A percentile compares a stretch with the other conserved stretches of the same genome.
These are phyloP conservation scores for Akanthomyces muscarius DNA, from an alignment of 2,329 filamentous ascomycete species.

Conservation along the genomic window DNA sequence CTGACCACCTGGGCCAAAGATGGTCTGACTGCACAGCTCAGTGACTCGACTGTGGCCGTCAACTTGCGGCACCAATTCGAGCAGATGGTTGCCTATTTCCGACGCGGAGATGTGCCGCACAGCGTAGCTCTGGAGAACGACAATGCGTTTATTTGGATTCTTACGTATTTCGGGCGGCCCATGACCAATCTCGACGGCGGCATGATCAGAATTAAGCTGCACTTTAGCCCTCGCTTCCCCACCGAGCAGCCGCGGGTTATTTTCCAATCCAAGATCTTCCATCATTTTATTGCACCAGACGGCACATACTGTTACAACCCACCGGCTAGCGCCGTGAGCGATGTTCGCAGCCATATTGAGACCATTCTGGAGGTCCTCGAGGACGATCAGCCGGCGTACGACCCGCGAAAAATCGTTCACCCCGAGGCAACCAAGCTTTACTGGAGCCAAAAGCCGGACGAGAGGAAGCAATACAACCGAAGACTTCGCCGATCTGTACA, in stretches of 20 bases:
- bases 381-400: slow-evolving; percentile 82
- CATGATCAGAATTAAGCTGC: slow-evolving; percentile 75
- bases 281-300: slow-evolving; percentile 77
- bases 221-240: slow-evolving; percentile 80
- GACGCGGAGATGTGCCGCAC: slow-evolving; percentile 65
- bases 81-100: slow-evolving; percentile 73
- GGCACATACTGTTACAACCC: slow-evolving; percentile 82
- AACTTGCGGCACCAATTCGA: slow-evolving; percentile 82
- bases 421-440: slow-evolving; percentile 80
- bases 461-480: slow-evolving; percentile 81
- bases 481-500: slow-evolving; percentile 74
- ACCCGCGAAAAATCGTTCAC: slow-evolving; percentile 83
- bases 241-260: slow-evolving; percentile 81
- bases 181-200: slow-evolving; percentile 94
- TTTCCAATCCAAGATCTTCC: slow-evolving; percentile 78
- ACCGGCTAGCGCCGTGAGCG: slow-evolving; percentile 58
- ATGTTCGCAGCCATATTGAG: slow-evolving; percentile 78
- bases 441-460: slow-evolving; percentile 70
- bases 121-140: slow-evolving; percentile 71
- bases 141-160: slow-evolving; percentile 84
- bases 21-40: slow-evolving; percentile 58
- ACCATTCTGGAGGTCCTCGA: slow-evolving; percentile 79
- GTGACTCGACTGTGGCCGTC: slow-evolving; percentile 71
- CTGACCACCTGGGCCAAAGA: slow-evolving; percentile 65
- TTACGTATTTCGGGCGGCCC: slow-evolving; percentile 86